These are phyloP conservation scores for Apophysomyces elegans DNA, from an alignment of 371 early-diverging fungal genomes.

Conservation along the genomic window DNA sequence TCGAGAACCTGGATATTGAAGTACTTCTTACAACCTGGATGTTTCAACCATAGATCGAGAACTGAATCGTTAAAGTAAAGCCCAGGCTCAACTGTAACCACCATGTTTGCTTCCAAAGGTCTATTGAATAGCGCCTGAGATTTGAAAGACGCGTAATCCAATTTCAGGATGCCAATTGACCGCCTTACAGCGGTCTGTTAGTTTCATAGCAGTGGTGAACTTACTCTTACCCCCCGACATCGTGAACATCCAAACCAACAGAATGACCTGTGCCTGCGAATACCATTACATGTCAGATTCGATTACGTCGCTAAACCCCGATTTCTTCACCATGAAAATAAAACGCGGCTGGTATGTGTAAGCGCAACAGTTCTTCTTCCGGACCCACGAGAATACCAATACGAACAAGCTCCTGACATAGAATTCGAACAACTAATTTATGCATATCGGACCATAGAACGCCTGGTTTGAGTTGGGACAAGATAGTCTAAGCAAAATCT, in stretches of 20 bases:
- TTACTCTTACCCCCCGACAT: slow-evolving; percentile 79
- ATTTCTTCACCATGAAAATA: slow-evolving; percentile 79
- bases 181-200: neutral
- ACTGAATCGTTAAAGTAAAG: slow-evolving; percentile 64
- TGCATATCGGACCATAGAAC: slow-evolving; percentile 93
- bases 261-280: slow-evolving; percentile 55
- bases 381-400: slow-evolving; percentile 73
- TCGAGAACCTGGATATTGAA: slow-evolving; percentile 70
- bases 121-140: slow-evolving; percentile 14
- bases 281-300: neutral
- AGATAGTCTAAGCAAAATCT: slow-evolving; percentile 28
- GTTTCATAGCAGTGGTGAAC: neutral
- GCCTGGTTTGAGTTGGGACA: slow-evolving; percentile 70
- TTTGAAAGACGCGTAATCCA: neutral
- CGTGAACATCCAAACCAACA: slow-evolving; percentile 84
- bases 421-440: slow-evolving; percentile 66
- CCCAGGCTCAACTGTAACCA: slow-evolving; percentile 94
- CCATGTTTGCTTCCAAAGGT: slow-evolving; percentile 77
- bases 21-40: slow-evolving; percentile 59
- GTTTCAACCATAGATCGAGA: slow-evolving; percentile 51
- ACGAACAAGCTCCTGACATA: slow-evolving; percentile 69
- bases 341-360: slow-evolving; percentile 75
- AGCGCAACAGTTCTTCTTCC: slow-evolving; percentile 62
- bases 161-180: neutral
- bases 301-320: no score